phyloP scores from a whole-genome alignment of 2,329 filamentous ascomycete genomes.

The Colletotrichum eremochloae region DNA sequence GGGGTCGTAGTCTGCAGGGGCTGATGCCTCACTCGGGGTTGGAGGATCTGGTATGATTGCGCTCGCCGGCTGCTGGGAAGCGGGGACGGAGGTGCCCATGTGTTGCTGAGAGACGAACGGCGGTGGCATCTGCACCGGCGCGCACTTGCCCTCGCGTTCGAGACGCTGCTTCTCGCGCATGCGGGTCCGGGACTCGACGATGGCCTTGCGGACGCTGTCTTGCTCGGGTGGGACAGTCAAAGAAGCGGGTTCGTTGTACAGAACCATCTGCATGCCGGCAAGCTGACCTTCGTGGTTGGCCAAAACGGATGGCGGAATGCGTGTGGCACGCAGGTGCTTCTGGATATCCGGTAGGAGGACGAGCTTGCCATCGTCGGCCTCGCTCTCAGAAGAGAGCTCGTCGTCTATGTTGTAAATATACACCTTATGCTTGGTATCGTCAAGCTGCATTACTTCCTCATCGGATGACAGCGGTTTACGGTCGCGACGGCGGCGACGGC shows the following conservation, averaged over 20 bases:
- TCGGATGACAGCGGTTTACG: slow-evolving; percentile 40
- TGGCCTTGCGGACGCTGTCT: slow-evolving; percentile 84
- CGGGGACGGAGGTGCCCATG: slow-evolving; percentile 17
- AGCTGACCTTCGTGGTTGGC: slow-evolving; percentile 67
- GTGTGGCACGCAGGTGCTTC: slow-evolving; percentile 80
- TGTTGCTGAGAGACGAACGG: slow-evolving; percentile 31
- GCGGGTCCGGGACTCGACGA: slow-evolving; percentile 82
- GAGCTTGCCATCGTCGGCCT: slow-evolving; percentile 72
- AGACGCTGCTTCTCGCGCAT: slow-evolving; percentile 70
- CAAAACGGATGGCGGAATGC: slow-evolving; percentile 76
- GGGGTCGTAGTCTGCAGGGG: slow-evolving; percentile 56
- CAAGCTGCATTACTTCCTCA: slow-evolving; percentile 82
- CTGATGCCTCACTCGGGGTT: slow-evolving; percentile 33
- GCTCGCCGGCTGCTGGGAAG: slow-evolving; percentile 20
- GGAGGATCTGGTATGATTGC: slow-evolving; percentile 8
- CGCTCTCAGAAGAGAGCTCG: slow-evolving; percentile 77
- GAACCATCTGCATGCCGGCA: slow-evolving; percentile 79
- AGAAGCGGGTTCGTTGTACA: slow-evolving; percentile 85
- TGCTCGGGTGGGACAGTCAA: slow-evolving; percentile 80
- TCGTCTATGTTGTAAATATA: slow-evolving; percentile 93
- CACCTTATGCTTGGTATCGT: slow-evolving; percentile 87
- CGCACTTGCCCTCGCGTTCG: slow-evolving; percentile 41
- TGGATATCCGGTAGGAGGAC: slow-evolving; percentile 90
- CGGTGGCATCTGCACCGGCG: slow-evolving; percentile 40
- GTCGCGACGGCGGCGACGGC: slow-evolving; percentile 41